Base-by-base conservation (phyloP, 805 yeast species). In the Yarrowia sp. region DNA sequence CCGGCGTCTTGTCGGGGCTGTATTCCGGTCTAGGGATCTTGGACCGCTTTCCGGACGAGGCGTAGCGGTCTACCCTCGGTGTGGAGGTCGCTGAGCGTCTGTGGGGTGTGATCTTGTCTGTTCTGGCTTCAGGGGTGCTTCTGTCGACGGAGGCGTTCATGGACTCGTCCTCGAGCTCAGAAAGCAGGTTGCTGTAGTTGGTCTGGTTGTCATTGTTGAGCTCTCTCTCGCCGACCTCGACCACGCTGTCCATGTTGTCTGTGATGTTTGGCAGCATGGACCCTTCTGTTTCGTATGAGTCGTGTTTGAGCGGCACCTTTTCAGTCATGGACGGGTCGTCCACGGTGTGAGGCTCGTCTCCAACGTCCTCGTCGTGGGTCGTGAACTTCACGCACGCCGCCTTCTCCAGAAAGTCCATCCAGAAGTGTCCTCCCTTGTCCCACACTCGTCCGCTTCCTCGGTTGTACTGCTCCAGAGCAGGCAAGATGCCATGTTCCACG, bases 321-420 rank as follows among this genome's bases (percentile, higher is more conserved):
- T 58, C 63, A 6, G 53, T 49, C 56, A 58, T 61, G 13, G 63
- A 55, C 16, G 63, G 55, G 16, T 53, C 51, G 1, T 46, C 63
- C 7, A 35, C 61, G 4, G 62, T 62, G 6, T 29, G 62, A 25
- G 41, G 35, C 7, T 67, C 68, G 21, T 60, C 62, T 4, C 51
- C 59, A 1, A 55, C 66, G 31, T 66, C 59, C 24, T 73, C 85
- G 65, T 81, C 84, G 65, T 79, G 80, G 27, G 84, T 80, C 32
- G 80, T 72, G 33, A 87, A 72, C 65, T 84, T 82, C 22, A 86
- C 87, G 68, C 84, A 81, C 1, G 90, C 91, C 27, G 89, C 81
- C 49, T 84, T 81, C 69, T 90, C 96, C 67, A 90, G 82, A 73
- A 90, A 86, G 31, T 81, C 80, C 69, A 88, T 88, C 86, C 96